Evolutionary conservation across 2,329 filamentous ascomycete species (phyloP), one percentile per base, ranked within the genome.

Genomic region (Fusarium acutatum): DNA sequence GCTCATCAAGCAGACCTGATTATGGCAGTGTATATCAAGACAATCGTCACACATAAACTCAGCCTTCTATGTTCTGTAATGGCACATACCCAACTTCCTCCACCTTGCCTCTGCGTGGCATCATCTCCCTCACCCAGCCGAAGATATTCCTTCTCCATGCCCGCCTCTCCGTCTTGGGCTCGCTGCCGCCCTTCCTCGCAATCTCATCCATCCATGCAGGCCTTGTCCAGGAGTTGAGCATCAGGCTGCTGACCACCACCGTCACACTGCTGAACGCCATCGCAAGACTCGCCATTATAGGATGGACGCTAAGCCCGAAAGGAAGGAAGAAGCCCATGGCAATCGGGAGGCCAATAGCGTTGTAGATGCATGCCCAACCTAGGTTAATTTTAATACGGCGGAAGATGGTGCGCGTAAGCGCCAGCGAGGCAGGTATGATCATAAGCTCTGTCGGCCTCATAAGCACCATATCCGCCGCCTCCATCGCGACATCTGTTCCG

Each of bases 291-390:
- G 96, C 96, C 56, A 95, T 95, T 91, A 98, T 96, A 28, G 96
- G 95, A 75, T 97, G 96, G 73, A 98, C 86, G 78, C 95, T 92
- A 67, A 93, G 89, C 32, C 96, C 96, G 74, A 97, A 90, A 1
- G 96, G 96, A 10, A 98, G 86, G 85, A 98, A 97, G 77, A 98
- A 84, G 32, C 96, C 96, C 96, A 98, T 98, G 38, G 96, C 96
- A 77, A 99, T 97, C 5, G 96, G 96, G 18, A 99, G 87, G 3
- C 96, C 96, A 69, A 98, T 84, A 54, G 94, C 72, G 82, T 99
- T 99, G 88, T 99, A 99, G 71, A 94, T 84, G 81, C 95, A 98
- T 1, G 95, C 95, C 94, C 96, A 98, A 5, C 91, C 86, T 6
- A 99, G 88, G 82, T 99, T 99, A 74, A 97, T 83, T 85, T 97